Evolutionary conservation across 1,284 basidiomycete genomes (phyloP), one percentile per base, ranked within the genome.

Genomic region (Xanthoconium separans): DNA sequence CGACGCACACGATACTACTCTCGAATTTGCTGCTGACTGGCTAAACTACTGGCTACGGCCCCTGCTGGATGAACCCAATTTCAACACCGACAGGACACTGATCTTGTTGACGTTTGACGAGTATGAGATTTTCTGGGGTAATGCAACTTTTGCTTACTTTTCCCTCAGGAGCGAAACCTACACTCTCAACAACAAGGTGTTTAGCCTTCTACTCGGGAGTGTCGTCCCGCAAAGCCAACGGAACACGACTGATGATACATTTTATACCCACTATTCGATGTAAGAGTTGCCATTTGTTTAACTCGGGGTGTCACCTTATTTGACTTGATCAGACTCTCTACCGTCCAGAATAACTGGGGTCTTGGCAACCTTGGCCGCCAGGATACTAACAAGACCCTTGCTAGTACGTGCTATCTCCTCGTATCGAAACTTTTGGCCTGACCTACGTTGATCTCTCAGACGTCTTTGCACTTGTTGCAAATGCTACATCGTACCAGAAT

Each of bases 191-290:
- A 86, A 85, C 61, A 65, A 67, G 5, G 69, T 85, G 40, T 77
- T 69, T 59, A 69, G 75, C 4, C 53, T 85, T 22, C 71, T 83
- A 6, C 72, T 87, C 33, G 85, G 85, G 45, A 73, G 70, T 34
- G 82, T 74, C 13, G 58, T 86, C 18, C 82, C 83, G 7, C 31
- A 59, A 18, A 50, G 61, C 11, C 64, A 78, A 13, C 58, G 69
- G 24, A 79, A 79, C 39, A 82, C 77, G 6, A 75, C 65, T 10
- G 84, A 87, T 68, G 44, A 68, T 24, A 79, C 76, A 1, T 85
- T 78, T 71, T 86, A 87, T 69, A 81, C 82, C 2, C 87, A 89
- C 68, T 89, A 87, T 72, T 84, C 83, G 9, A 64, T 69, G 44
- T 72, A 47, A 66, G 66, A 10, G 29, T 13, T 13, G 6, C 0